Evolutionary conservation across 2,329 filamentous ascomycete genomes (phyloP).

Genomic region (Mollisiaceae sp.): DNA sequence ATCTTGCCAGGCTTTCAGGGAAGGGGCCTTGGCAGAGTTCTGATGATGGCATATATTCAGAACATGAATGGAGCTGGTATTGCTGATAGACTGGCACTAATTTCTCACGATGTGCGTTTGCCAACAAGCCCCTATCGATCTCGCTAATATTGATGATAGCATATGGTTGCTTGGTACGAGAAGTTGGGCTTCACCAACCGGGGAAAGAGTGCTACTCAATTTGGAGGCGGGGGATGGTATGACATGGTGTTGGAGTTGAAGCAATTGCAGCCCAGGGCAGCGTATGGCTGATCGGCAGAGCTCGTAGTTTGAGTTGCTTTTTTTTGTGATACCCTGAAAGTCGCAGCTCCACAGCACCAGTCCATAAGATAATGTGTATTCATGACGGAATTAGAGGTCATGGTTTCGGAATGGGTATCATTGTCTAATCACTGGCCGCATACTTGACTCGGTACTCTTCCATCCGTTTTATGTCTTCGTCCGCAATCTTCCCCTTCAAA

Average conservation of each 20-base stretch:
- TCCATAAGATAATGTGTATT: slow-evolving; percentile 14
- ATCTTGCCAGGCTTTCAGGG: slow-evolving; percentile 77
- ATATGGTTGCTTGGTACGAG: slow-evolving; percentile 76
- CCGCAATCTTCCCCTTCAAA: slow-evolving; percentile 64
- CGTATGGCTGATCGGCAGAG: slow-evolving; percentile 34
- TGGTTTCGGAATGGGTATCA: slow-evolving; percentile 20
- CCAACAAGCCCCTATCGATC: background rate
- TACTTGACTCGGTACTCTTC: slow-evolving; percentile 75
- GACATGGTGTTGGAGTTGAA: slow-evolving; percentile 62
- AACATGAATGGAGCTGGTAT: slow-evolving; percentile 73
- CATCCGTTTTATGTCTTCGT: slow-evolving; percentile 67
- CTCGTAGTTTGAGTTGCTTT: slow-evolving; percentile 17
- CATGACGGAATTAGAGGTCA: background rate
- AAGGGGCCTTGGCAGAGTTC: slow-evolving; percentile 72
- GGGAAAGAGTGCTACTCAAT: slow-evolving; percentile 71
- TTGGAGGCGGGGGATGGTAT: slow-evolving; percentile 81
- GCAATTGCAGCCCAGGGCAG: slow-evolving; percentile 35
- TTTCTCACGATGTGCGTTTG: slow-evolving; percentile 70
- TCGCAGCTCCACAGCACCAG: slow-evolving; percentile 11
- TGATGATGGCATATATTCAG: slow-evolving; percentile 79
- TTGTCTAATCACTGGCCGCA: slow-evolving; percentile 57
- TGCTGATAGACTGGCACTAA: slow-evolving; percentile 74
- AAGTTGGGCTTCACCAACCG: slow-evolving; percentile 73
- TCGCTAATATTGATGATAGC: slow-evolving; percentile 45
- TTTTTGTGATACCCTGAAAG: slow-evolving; percentile 33